Percentiles rank a stretch among this genome's conserved stretches.
Evolutionary conservation across 257 asterid genomes (phyloP).

Genomic region (Solanum appendiculatum): DNA sequence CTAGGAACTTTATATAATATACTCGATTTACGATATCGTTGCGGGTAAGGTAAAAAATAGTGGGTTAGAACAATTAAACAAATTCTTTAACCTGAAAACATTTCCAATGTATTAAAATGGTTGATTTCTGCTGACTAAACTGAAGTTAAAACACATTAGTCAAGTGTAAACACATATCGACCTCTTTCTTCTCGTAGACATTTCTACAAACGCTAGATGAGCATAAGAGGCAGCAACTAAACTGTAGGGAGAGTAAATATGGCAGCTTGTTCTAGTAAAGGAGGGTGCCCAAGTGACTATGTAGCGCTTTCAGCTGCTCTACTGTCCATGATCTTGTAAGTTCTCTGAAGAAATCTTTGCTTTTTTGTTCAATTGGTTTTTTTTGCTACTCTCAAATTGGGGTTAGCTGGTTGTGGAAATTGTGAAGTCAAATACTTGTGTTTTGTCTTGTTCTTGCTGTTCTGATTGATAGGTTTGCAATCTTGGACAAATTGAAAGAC

Average conservation of each 20-base stretch:
- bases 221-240: conserved; percentile 10
- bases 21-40: not conserved
- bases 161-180: not conserved
- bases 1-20: too few species aligned
- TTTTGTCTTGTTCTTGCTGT: not conserved
- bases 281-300: conserved; percentile 86
- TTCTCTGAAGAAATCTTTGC: not conserved
- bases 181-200: not conserved
- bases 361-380: not conserved
- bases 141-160: not conserved
- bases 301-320: conserved; percentile 55
- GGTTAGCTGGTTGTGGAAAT: not conserved
- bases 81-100: not conserved
- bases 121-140: not conserved
- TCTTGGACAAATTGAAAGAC: not conserved
- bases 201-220: conserved; percentile 22
- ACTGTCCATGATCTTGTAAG: conserved; percentile 45
- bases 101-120: not conserved
- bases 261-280: conserved; percentile 59
- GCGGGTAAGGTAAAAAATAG: not conserved
- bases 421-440: not conserved
- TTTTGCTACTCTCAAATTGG: not conserved
- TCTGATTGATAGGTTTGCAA: not conserved
- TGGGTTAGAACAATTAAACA: not conserved
- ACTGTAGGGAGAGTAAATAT: conserved; percentile 16